Evolutionary conservation across 2,329 filamentous ascomycete species (phyloP).

Genomic region (Rachicladosporium sp.): DNA sequence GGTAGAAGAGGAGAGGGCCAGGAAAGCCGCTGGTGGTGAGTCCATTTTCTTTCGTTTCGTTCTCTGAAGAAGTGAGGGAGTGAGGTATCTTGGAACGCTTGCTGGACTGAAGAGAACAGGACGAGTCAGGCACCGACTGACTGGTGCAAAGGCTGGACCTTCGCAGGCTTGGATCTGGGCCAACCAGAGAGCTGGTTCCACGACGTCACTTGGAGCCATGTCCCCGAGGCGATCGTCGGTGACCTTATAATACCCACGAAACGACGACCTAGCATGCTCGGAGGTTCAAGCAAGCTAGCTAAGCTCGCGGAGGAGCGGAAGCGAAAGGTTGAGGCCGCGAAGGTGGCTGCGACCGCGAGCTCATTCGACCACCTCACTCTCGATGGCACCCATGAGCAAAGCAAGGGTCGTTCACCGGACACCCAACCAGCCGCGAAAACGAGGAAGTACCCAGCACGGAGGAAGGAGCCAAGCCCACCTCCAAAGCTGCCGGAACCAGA

Average conservation of each 20-base stretch:
- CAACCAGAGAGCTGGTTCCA: constrained; percentile 52
- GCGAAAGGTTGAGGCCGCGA: constrained; percentile 53
- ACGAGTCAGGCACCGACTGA: too few species aligned
- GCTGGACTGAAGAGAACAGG: too few species aligned
- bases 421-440: not conserved
- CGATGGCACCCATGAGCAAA: not conserved
- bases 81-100: too few species aligned
- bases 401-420: too few species aligned
- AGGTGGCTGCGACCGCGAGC: constrained; percentile 30
- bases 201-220: constrained; percentile 74
- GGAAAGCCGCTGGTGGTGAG: constrained; percentile 32
- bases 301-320: constrained; percentile 76
- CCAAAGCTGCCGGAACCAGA: constrained; percentile 7
- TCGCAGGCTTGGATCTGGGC: too few species aligned
- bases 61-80: not conserved
- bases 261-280: constrained; percentile 55
- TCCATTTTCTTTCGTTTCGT: constrained; percentile 10
- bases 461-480: constrained; percentile 18
- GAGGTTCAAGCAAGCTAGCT: constrained; percentile 82
- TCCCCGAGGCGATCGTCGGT: constrained; percentile 54
- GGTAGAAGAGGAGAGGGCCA: constrained; percentile 30
- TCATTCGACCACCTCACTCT: constrained; percentile 6
- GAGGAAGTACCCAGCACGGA: constrained; percentile 17
- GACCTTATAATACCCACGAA: constrained; percentile 36
- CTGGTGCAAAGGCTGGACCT: too few species aligned